Conservation (phyloP, 169 alveolate genomes). For the Blepharisma undulans region DNA sequence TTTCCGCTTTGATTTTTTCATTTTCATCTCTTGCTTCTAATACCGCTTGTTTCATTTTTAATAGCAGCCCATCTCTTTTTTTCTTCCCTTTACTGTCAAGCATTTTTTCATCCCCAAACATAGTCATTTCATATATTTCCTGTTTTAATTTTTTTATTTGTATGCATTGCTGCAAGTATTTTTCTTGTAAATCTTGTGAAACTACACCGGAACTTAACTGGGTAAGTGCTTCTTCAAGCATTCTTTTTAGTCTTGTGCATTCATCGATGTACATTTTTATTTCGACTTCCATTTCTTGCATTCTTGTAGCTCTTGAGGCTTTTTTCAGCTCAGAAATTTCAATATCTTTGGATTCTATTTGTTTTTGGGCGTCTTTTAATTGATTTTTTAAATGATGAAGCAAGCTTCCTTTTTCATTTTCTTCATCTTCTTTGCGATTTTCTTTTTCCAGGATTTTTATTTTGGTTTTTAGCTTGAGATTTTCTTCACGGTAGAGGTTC, state of each 20-base stretch:
- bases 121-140: neutral
- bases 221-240: constrained; percentile 52
- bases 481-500: constrained; percentile 52
- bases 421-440: constrained; percentile 39
- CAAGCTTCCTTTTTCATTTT: constrained; percentile 40
- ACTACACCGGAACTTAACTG: neutral
- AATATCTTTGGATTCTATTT: constrained; percentile 39
- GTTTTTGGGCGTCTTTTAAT: constrained; percentile 47
- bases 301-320: constrained; percentile 52
- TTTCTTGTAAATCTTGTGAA: constrained; percentile 16
- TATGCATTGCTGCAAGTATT: constrained; percentile 22
- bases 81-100: neutral
- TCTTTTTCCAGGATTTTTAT: constrained; percentile 50
- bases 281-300: constrained; percentile 62
- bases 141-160: neutral
- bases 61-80: neutral
- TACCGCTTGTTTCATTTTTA: neutral
- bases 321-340: constrained; percentile 47
- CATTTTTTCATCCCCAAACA: neutral
- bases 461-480: constrained; percentile 46
- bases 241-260: constrained; percentile 59
- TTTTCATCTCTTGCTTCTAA: neutral
- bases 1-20: neutral
- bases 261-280: constrained; percentile 61
- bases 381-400: neutral